Percentiles rank a stretch among this genome's conserved stretches.
These are phyloP conservation scores for Picea engelmannii DNA, from an alignment of 83 land plant species.

Conservation along the genomic window DNA sequence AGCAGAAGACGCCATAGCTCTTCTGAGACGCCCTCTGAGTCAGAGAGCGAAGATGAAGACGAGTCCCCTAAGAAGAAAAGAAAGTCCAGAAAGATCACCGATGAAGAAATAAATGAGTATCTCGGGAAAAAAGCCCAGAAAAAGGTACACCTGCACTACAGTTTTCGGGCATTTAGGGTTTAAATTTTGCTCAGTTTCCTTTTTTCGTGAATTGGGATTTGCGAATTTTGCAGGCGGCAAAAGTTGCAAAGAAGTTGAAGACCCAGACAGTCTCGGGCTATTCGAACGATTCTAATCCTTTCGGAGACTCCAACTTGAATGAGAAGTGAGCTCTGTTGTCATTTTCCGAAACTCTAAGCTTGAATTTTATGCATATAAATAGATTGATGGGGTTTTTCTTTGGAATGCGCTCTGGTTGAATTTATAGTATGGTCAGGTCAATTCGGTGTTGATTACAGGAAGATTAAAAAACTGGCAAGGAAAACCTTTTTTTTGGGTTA, in stretches of 20 bases:
- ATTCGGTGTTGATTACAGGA: no score
- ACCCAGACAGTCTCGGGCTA: constrained; percentile 84
- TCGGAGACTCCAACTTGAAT: constrained; percentile 91
- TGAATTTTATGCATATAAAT: not conserved
- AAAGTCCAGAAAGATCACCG: constrained; percentile 43
- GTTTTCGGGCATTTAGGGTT: no score
- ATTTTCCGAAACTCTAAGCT: not conserved
- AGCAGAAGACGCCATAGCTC: constrained; percentile 4
- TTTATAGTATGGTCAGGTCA: no score
- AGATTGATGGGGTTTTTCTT: not conserved
- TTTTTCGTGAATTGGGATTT: no score
- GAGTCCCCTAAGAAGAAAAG: constrained; percentile 14
- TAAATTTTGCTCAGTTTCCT: no score
- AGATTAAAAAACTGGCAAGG: no score
- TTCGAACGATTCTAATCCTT: constrained; percentile 98
- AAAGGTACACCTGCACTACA: no score
- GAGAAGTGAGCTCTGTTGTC: constrained; percentile 60
- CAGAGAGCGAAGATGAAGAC: constrained; percentile 25
- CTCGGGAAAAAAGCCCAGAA: constrained; percentile 79
- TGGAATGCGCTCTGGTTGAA: no score
- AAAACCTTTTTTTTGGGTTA: no score
- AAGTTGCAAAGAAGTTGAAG: constrained; percentile 88
- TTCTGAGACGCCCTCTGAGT: constrained; percentile 1
- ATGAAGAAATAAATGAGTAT: constrained; percentile 77
- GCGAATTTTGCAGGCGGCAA: no score